Evolutionary conservation across 2,329 filamentous ascomycete species (phyloP), one percentile per base, ranked within the genome.

Genomic region (Parascedosporium putredinis): DNA sequence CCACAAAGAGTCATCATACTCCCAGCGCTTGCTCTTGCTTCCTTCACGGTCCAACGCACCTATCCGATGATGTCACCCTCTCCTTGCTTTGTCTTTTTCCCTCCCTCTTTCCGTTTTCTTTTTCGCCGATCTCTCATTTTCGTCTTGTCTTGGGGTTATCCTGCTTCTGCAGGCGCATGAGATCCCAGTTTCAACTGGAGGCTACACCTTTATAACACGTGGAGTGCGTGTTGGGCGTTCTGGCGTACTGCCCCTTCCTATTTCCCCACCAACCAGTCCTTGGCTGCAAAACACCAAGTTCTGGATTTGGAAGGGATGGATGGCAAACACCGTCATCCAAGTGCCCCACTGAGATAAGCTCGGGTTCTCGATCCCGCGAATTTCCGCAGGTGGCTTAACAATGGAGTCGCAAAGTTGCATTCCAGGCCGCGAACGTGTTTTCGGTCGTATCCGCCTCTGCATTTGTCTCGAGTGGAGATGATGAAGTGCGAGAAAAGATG

Each of bases 401-500:
- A n/a, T n/a, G 23, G 38, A 42, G 23, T 20, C 23, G 38, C 23
- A 42, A 20, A 42, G 38, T 42, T 42, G 38, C 38, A 42, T 42
- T 42, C 23, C 38, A 42, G 38, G 38, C 18, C 38, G 38, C 38
- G 20, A 42, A 42, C n/a, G n/a, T n/a, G n/a, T n/a, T n/a, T n/a
- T n/a, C n/a, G n/a, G 38, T 42, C 23, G 38, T 5, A 42, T 20
- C 10, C 10, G 16, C 38, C 12, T 42, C 20, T 20, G 20, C 38
- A n/a, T n/a, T n/a, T n/a, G n/a, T 42, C 38, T 42, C 10, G 18
- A 12, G 16, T 20, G 38, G 12, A 7, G 27, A 42, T 20, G 38
- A 42, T n/a, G n/a, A n/a, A n/a, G n/a, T n/a, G n/a, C 20, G 38
- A 29, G 38, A 49, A 52, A 12, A 16, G 20, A 36, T 16, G 33